These are phyloP conservation scores for Albatrellus sp. DNA, from an alignment of 1,284 basidiomycete genomes.

Conservation along the genomic window DNA sequence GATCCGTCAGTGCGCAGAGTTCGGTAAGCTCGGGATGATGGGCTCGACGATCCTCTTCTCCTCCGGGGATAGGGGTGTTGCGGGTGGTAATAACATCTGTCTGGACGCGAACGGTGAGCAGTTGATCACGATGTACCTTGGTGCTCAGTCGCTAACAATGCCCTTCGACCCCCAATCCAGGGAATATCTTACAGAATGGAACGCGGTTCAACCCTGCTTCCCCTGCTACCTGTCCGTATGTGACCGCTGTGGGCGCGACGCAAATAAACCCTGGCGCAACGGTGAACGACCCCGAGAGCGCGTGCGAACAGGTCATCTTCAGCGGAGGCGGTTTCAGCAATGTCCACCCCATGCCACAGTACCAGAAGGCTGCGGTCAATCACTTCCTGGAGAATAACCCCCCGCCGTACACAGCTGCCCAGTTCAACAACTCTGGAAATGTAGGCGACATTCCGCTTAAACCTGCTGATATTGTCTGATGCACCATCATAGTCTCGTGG, in stretches of 20 bases:
- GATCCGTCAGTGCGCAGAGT: slow-evolving; percentile 29
- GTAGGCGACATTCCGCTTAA: slow-evolving; percentile 16
- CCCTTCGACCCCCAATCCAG: slow-evolving; percentile 4
- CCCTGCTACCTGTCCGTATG: slow-evolving; percentile 11
- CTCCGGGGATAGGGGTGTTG: slow-evolving; percentile 23
- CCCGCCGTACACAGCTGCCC: slow-evolving; percentile 26
- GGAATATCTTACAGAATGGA: slow-evolving; percentile 11
- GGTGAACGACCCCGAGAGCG: slow-evolving; percentile 22
- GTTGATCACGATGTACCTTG: neutral
- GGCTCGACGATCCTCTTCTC: slow-evolving; percentile 23
- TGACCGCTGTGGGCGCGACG: slow-evolving; percentile 23
- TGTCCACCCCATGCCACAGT: slow-evolving; percentile 24
- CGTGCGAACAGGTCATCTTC: slow-evolving; percentile 23
- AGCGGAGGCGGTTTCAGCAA: slow-evolving; percentile 26
- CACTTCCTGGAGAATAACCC: slow-evolving; percentile 24
- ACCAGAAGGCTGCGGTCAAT: slow-evolving; percentile 22
- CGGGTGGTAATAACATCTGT: slow-evolving; percentile 17
- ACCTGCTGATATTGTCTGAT: neutral
- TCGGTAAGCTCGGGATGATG: slow-evolving; percentile 25
- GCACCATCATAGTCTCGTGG: slow-evolving; percentile 21
- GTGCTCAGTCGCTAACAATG: too few species aligned
- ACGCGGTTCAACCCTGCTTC: slow-evolving; percentile 19
- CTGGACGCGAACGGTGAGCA: slow-evolving; percentile 15
- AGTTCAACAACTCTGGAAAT: slow-evolving; percentile 36
- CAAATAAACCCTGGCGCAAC: slow-evolving; percentile 17